Base-by-base conservation (phyloP, 2,329 filamentous ascomycete genomes). In the Cadophora sp. region DNA sequence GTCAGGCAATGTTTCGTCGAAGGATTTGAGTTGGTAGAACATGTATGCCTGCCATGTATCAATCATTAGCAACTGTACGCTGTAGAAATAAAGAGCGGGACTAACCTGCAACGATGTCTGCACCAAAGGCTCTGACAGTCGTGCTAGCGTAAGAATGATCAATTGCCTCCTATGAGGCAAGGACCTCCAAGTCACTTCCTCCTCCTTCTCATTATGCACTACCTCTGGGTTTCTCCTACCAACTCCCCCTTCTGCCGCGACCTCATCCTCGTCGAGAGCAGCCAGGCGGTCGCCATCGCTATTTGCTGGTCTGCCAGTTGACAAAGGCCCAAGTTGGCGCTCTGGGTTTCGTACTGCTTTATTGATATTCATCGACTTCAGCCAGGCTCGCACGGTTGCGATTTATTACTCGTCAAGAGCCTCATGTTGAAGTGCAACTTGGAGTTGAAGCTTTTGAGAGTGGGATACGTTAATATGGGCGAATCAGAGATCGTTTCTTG, bases 1-100 rank as follows among this genome's bases (percentile, higher is more conserved):
- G 72, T 85, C 82, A 0, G 86, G 79, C 16, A 87, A 80, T 11
- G 75, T 79, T 0, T 83, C 81, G 67, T 86, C 81, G 74, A 97
- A 95, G 68, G 90, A 95, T 73, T 88, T 89, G n/a, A 97, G 86
- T 78, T 96, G 92, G 79, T 95, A 97, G 80, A 93, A 97, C 83
- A 93, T 85, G 77, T 93, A 93, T 2, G 89, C 85, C 68, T 89
- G 50, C 7, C 34, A 46, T 1, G 26, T 19, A 29, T 24, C 4
- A 51, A 46, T 0, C 8, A 27, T 51, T 46, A 64, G 62, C 50
- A 37, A 43, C 46, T 56, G 16, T 24, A 16, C 5, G 3, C 8
- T 6, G 6, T 12, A 51, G n/a, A 37, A 16, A 19, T 14, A 60
- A n/a, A 59, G 60, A 8, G 48, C n/a, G 92, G n/a, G 4, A 59